phyloP scores from a whole-genome alignment of 805 yeast species.

The Debaryomyces prosopidis region DNA sequence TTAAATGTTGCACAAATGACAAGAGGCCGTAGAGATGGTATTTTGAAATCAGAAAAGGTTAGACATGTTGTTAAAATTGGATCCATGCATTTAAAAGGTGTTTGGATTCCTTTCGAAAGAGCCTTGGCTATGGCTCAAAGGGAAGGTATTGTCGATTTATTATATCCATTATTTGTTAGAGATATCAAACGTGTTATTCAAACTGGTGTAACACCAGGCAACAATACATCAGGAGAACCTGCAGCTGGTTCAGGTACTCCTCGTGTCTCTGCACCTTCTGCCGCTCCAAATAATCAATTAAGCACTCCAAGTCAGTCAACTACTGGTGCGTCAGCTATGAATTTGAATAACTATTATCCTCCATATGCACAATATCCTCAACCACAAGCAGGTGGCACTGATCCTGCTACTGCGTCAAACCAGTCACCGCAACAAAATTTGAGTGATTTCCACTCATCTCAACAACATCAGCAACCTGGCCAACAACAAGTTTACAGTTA shows the following conservation, averaged over 20 bases:
- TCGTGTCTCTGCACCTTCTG: slow-evolving; percentile 12
- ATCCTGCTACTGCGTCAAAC: slow-evolving; percentile 5
- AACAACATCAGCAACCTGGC: slow-evolving; percentile 10
- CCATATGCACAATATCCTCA: slow-evolving; percentile 11
- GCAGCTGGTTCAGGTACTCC: slow-evolving; percentile 7
- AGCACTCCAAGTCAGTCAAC: slow-evolving; percentile 4
- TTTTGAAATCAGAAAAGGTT: slow-evolving; percentile 71
- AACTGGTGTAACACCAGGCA: slow-evolving; percentile 42
- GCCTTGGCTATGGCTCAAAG: slow-evolving; percentile 80
- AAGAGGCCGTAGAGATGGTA: slow-evolving; percentile 83
- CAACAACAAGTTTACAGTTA: slow-evolving; percentile 19
- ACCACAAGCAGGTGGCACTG: slow-evolving; percentile 8
- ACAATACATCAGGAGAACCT: slow-evolving; percentile 14
- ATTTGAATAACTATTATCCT: slow-evolving; percentile 11
- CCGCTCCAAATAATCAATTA: slow-evolving; percentile 7
- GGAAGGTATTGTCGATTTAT: slow-evolving; percentile 67
- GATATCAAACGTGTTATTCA: slow-evolving; percentile 63
- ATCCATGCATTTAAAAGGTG: slow-evolving; percentile 85
- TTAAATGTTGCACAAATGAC: slow-evolving; percentile 86
- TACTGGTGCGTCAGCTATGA: neutral
- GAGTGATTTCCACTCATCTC: slow-evolving; percentile 6
- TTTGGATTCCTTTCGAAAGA: slow-evolving; percentile 86
- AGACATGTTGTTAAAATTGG: slow-evolving; percentile 85
- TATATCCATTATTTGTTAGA: slow-evolving; percentile 70
- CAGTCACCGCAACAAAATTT: slow-evolving; percentile 8